Conservation (phyloP, 345 rosid species). For the Corchorus capsularis region DNA sequence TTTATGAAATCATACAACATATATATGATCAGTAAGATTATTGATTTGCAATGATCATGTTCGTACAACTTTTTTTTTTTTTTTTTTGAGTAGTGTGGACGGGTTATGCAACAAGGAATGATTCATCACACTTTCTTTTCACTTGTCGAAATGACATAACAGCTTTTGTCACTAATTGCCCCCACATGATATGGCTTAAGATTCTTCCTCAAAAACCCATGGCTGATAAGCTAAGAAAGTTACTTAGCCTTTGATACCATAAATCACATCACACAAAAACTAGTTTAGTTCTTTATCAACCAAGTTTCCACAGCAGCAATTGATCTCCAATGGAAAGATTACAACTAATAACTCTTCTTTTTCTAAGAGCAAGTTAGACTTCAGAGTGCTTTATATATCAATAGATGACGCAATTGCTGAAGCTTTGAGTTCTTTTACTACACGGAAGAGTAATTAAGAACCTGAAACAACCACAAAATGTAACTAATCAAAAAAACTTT, state of each 20-base stretch:
- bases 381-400: too few species aligned
- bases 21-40: not conserved
- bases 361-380: too few species aligned
- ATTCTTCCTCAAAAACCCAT: constrained; percentile 31
- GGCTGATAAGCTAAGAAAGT: constrained; percentile 6
- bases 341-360: not conserved
- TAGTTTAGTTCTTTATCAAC: not conserved
- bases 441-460: not conserved
- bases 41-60: constrained; percentile 20
- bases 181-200: constrained; percentile 35
- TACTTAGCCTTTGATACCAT: not conserved
- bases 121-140: constrained; percentile 30
- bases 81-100: constrained; percentile 27
- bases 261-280: not conserved
- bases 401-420: too few species aligned
- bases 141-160: constrained; percentile 36
- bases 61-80: constrained; percentile 19
- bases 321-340: not conserved
- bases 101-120: constrained; percentile 21
- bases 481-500: too few species aligned
- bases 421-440: not conserved
- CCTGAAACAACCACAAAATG: too few species aligned
- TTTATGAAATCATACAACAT: not conserved
- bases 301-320: not conserved
- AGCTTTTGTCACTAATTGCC: constrained; percentile 33